Conservation (phyloP, 1,284 basidiomycete genomes). For the Pholiota adiposa region DNA sequence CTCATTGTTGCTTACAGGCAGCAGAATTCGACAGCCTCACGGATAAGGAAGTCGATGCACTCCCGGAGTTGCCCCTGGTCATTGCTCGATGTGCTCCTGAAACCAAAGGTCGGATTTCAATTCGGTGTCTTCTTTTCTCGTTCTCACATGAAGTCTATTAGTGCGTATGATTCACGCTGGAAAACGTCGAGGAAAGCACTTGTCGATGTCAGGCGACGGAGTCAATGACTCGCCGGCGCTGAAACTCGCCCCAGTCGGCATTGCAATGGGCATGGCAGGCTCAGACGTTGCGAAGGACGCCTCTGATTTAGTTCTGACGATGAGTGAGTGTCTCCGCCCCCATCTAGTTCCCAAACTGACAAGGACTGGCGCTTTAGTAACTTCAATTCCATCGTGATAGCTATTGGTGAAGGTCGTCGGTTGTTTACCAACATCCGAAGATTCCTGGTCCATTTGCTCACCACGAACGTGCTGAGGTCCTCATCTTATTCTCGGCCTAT, state of each 20-base stretch:
- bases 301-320: conserved; percentile 70
- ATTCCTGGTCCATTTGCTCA: conserved; percentile 52
- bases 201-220: conserved; percentile 66
- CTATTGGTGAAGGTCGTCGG: conserved; percentile 66
- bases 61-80: conserved; percentile 45
- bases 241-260: conserved; percentile 67
- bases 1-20: conserved; percentile 18
- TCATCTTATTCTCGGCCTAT: conserved; percentile 67
- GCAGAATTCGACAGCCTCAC: conserved; percentile 65
- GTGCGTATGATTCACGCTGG: conserved; percentile 55
- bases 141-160: conserved; percentile 9
- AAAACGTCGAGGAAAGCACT: conserved; percentile 43
- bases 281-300: conserved; percentile 70
- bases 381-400: conserved; percentile 71
- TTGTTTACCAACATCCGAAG: conserved; percentile 50
- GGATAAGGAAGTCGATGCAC: conserved; percentile 57
- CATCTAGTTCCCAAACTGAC: background rate
- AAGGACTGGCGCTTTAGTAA: conserved; percentile 39
- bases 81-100: conserved; percentile 49
- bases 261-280: conserved; percentile 74
- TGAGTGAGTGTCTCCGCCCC: conserved; percentile 38
- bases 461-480: conserved; percentile 64
- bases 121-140: background rate
- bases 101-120: conserved; percentile 41
- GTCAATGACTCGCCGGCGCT: conserved; percentile 69